Evolutionary conservation across 106 monocot species (phyloP).

Genomic region (Acorus calamus): DNA sequence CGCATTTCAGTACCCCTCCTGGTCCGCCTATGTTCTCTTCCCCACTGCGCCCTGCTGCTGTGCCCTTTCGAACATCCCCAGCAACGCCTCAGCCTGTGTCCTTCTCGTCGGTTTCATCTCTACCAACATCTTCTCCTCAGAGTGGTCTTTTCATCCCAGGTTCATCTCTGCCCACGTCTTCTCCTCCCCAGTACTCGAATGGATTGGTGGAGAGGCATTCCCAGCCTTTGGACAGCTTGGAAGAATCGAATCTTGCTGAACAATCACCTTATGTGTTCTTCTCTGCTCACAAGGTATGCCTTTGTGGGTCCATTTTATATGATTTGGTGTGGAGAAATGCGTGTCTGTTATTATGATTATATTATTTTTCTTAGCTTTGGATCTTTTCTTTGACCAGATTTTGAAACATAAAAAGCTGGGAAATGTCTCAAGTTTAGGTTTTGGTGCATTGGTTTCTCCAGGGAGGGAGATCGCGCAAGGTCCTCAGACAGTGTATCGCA

Average conservation of each 20-base stretch:
- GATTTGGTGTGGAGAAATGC: not conserved
- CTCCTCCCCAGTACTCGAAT: constrained; percentile 47
- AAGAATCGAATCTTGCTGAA: constrained; percentile 30
- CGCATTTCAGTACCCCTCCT: constrained; percentile 81
- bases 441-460: constrained; percentile 87
- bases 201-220: constrained; percentile 49
- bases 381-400: constrained; percentile 22
- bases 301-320: not conserved
- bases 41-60: constrained; percentile 55
- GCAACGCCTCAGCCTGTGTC: constrained; percentile 50
- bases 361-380: too few species aligned
- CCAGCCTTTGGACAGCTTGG: constrained; percentile 28
- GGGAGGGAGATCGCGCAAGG: constrained; percentile 74
- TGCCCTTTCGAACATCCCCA: constrained; percentile 70
- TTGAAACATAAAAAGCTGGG: constrained; percentile 69
- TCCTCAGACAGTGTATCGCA: constrained; percentile 62
- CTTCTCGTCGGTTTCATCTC: constrained; percentile 26
- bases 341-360: too few species aligned
- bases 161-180: constrained; percentile 54
- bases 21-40: constrained; percentile 82
- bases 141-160: not conserved
- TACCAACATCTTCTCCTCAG: constrained; percentile 44
- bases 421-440: constrained; percentile 75
- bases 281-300: constrained; percentile 80
- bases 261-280: constrained; percentile 83